Evolutionary conservation across 179 eudicot genomes (phyloP).

Genomic region (Spergularia azorica): DNA sequence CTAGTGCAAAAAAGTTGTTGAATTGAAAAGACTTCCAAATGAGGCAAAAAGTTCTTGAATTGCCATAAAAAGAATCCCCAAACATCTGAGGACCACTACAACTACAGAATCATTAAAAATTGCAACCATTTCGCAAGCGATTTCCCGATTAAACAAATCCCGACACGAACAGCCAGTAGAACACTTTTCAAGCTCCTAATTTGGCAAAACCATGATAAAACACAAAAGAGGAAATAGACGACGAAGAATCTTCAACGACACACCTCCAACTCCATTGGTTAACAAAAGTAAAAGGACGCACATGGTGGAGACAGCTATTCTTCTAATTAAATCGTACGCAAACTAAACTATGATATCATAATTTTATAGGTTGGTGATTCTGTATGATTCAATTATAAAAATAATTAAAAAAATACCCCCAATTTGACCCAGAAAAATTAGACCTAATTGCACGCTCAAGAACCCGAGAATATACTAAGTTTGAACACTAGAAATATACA

Average conservation of each 20-base stretch:
- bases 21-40: slow-evolving; percentile 17
- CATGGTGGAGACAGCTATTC: slow-evolving; percentile 2
- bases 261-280: too few species aligned
- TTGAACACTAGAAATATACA: neutral
- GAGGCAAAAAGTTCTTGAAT: slow-evolving; percentile 20
- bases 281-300: neutral
- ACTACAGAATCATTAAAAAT: neutral
- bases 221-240: slow-evolving; percentile 8
- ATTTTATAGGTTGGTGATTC: neutral
- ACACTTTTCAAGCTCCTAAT: slow-evolving; percentile 13
- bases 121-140: neutral
- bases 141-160: neutral
- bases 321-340: neutral
- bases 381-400: neutral
- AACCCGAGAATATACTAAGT: neutral
- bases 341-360: slow-evolving; percentile 18
- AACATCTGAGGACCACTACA: slow-evolving; percentile 21
- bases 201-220: neutral
- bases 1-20: slow-evolving; percentile 9
- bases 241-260: slow-evolving; percentile 19
- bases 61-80: neutral
- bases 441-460: slow-evolving; percentile 14
- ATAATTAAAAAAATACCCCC: neutral
- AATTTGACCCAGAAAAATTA: neutral
- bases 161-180: slow-evolving; percentile 27